Base-by-base conservation (phyloP, 2,329 filamentous ascomycete species). In the Thermomyces lanuginosus region DNA sequence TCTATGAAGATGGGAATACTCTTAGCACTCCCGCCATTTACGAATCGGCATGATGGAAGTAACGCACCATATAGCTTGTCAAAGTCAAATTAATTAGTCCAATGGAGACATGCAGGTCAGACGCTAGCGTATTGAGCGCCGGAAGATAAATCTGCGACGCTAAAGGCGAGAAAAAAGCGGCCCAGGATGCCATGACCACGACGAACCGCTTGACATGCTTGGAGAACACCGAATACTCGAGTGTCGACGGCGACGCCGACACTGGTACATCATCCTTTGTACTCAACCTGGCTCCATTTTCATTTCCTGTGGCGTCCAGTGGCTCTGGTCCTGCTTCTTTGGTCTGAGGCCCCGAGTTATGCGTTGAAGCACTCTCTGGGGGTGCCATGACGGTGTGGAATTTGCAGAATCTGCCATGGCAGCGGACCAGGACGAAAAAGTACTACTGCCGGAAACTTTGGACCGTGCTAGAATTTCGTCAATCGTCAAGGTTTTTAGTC, bases 1-100 rank as follows among this genome's bases (percentile, higher is more conserved):
- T 61, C 56, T 56, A 13, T 8, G 22, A 63, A 64, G 0, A 68
- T 68, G n/a, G n/a, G n/a, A n/a, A n/a, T n/a, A n/a, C n/a, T n/a
- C n/a, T n/a, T n/a, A n/a, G n/a, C n/a, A n/a, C n/a, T n/a, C n/a
- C n/a, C n/a, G n/a, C n/a, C n/a, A n/a, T n/a, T n/a, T n/a, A n/a
- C n/a, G n/a, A n/a, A n/a, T 29, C 2, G 40, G 43, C 27, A 49
- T 50, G 17, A 60, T 34, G 5, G 51, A 45, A 22, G 56, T 52
- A 33, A 57, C 60, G 26, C 60, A 65, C 61, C 56, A 61, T 42
- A 32, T 61, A 61, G 2, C 53, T 48, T 1, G 58, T 63, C 12
- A 64, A 47, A 1, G 58, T 58, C 1, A 63, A 40, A 30, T 58
- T 59, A 34, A 61, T 41, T 3, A 48, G 40, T 16, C 43, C 38